A percentile compares a stretch with the other conserved stretches of the same genome.
These are phyloP conservation scores for Fusarium longipes DNA, from an alignment of 2,329 filamentous ascomycete genomes.

Conservation along the genomic window DNA sequence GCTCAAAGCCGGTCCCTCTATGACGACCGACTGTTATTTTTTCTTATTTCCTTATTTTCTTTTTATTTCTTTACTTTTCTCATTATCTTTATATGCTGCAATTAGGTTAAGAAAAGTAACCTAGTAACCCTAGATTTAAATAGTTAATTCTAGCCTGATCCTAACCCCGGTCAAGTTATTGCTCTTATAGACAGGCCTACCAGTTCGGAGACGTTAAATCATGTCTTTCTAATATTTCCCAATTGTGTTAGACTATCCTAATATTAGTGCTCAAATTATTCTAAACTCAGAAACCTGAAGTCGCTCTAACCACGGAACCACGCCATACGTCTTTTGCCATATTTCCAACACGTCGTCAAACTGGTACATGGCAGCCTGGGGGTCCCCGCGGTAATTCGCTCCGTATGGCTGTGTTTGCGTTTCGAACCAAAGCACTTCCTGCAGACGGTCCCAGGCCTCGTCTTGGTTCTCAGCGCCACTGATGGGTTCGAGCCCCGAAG, in stretches of 20 bases:
- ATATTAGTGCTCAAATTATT: background rate
- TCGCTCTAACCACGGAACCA: background rate
- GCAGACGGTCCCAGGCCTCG: background rate
- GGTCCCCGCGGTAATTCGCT: background rate
- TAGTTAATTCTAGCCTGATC: too few relatives aligned
- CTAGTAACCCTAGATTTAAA: too few relatives aligned
- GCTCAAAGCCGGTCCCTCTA: too few relatives aligned
- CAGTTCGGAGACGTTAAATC: background rate
- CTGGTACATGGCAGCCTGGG: background rate
- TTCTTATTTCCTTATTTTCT: too few relatives aligned
- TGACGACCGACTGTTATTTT: too few relatives aligned
- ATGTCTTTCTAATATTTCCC: background rate
- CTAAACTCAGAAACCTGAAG: background rate
- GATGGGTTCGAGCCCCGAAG: background rate
- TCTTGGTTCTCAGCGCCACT: background rate
- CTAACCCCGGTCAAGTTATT: too few relatives aligned
- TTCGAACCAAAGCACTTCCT: background rate
- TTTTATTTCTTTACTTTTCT: too few relatives aligned
- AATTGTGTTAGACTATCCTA: background rate
- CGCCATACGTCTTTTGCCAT: background rate
- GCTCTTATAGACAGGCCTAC: too few relatives aligned
- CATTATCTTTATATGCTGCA: too few relatives aligned
- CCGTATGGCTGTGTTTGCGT: background rate
- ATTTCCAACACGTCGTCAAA: background rate
- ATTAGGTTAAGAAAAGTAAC: too few relatives aligned